These are phyloP conservation scores for Amaranthus hypochondriacus DNA, from an alignment of 148 eudicot genomes.

Conservation along the genomic window DNA sequence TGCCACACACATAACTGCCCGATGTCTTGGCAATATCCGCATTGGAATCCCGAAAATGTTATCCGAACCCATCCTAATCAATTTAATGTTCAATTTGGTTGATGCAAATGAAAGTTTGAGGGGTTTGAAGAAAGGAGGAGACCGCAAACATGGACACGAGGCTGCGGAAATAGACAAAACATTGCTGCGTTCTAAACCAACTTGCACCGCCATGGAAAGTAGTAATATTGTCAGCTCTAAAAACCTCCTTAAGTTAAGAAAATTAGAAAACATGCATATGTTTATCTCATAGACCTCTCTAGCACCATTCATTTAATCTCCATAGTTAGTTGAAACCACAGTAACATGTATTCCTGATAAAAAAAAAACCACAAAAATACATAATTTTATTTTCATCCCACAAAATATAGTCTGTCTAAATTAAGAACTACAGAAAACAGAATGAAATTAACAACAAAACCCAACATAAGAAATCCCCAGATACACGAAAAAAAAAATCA, in stretches of 20 bases:
- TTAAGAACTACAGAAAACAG: too few relatives aligned
- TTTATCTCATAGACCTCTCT: neutral
- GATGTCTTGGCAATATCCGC: conserved; percentile 16
- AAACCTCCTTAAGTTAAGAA: neutral
- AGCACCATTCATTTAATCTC: neutral
- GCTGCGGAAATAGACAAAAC: conserved; percentile 21
- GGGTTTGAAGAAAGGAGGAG: conserved; percentile 18
- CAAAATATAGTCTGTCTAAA: too few relatives aligned
- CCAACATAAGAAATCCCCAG: too few relatives aligned
- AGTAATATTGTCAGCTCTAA: neutral
- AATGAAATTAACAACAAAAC: too few relatives aligned
- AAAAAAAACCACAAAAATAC: neutral
- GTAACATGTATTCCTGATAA: neutral
- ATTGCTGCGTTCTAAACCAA: conserved; percentile 33
- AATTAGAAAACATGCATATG: neutral
- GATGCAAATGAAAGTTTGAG: conserved; percentile 20
- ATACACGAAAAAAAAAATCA: too few relatives aligned
- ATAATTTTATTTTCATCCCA: too few relatives aligned
- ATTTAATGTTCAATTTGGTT: conserved; percentile 17
- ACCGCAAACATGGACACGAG: conserved; percentile 31
- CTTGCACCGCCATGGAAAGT: conserved; percentile 28
- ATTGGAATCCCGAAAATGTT: conserved; percentile 20
- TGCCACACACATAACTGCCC: conserved; percentile 33
- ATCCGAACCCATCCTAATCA: conserved; percentile 14
- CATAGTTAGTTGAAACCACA: neutral